Evolutionary conservation across 805 yeast species (phyloP).

Genomic region (Candida ascalaphidarum): DNA sequence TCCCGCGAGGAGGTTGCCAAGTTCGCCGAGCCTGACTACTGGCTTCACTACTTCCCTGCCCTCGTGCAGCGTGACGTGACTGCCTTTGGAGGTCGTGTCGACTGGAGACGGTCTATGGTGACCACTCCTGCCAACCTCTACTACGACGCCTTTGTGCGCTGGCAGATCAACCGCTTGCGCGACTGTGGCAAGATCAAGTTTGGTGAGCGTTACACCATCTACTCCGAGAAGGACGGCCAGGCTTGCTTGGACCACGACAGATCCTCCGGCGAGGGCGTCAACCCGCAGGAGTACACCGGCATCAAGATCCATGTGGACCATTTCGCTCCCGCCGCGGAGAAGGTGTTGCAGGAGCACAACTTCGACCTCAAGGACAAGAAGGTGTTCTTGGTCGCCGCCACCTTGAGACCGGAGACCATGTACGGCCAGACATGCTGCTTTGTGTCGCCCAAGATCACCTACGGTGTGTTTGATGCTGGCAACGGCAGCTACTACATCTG

Average conservation of each 20-base stretch:
- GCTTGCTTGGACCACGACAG: conserved; percentile 99
- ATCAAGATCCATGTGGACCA: conserved; percentile 73
- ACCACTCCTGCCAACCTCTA: conserved; percentile 94
- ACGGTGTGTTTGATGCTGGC: conserved; percentile 87
- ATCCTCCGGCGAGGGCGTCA: conserved; percentile 92
- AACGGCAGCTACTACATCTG: conserved; percentile 67
- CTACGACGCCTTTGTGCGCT: conserved; percentile 82
- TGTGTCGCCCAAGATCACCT: conserved; percentile 88
- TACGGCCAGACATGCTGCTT: conserved; percentile 98
- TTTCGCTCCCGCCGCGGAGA: conserved; percentile 49
- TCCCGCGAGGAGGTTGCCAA: conserved; percentile 72
- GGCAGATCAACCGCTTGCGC: conserved; percentile 91
- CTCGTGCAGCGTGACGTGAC: conserved; percentile 74
- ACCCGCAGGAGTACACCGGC: conserved; percentile 94
- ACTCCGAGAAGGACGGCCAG: conserved; percentile 97
- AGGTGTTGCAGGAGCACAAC: conserved; percentile 38
- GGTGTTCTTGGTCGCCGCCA: conserved; percentile 85
- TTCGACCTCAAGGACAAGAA: conserved; percentile 48
- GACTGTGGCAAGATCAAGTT: conserved; percentile 87
- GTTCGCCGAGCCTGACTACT: conserved; percentile 86
- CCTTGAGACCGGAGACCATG: conserved; percentile 98
- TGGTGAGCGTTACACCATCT: conserved; percentile 96
- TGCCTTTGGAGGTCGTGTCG: conserved; percentile 84
- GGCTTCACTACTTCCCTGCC: conserved; percentile 92
- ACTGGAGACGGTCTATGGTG: conserved; percentile 95